Conservation (phyloP, 2,329 filamentous ascomycete genomes). For the Dothiorella sarmentorum region DNA sequence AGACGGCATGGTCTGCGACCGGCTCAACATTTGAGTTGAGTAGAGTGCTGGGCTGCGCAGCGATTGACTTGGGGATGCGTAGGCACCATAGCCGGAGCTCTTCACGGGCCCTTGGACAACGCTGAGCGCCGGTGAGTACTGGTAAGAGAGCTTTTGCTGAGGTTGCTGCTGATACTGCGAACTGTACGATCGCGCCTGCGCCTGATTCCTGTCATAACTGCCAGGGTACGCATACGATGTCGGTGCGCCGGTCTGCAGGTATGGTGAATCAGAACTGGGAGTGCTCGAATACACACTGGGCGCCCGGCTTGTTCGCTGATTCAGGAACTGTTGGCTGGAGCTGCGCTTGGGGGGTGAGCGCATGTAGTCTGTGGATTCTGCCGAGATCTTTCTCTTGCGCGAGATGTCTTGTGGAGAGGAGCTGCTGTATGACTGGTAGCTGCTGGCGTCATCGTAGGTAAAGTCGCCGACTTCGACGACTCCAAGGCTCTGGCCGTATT, state of each 20-base stretch:
- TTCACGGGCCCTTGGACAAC: conserved; percentile 22
- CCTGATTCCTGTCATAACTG: conserved; percentile 38
- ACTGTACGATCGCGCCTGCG: conserved; percentile 21
- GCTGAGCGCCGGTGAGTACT: conserved; percentile 22
- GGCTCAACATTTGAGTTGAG: conserved; percentile 21
- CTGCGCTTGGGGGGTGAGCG: conserved; percentile 49
- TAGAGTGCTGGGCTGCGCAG: conserved; percentile 24
- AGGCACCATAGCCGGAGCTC: conserved; percentile 25
- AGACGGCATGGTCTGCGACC: conserved; percentile 46
- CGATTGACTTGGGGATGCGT: conserved; percentile 20
- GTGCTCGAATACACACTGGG: conserved; percentile 30
- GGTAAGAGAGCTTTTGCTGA: conserved; percentile 20
- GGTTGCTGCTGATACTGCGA: conserved; percentile 13
- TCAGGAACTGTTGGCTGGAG: conserved; percentile 43
- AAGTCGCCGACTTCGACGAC: conserved; percentile 59
- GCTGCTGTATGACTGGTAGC: conserved; percentile 32
- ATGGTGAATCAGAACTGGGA: conserved; percentile 34
- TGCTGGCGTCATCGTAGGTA: conserved; percentile 51
- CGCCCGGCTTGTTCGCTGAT: conserved; percentile 2
- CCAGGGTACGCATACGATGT: conserved; percentile 35
- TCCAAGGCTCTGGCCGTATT: conserved; percentile 49
- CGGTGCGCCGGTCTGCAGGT: conserved; percentile 35
- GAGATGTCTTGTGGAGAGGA: conserved; percentile 34
- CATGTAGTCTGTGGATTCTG: conserved; percentile 46
- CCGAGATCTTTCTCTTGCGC: conserved; percentile 57